Conservation (phyloP, 768 basidiomycete species). For the Lactarius akahatsu region DNA sequence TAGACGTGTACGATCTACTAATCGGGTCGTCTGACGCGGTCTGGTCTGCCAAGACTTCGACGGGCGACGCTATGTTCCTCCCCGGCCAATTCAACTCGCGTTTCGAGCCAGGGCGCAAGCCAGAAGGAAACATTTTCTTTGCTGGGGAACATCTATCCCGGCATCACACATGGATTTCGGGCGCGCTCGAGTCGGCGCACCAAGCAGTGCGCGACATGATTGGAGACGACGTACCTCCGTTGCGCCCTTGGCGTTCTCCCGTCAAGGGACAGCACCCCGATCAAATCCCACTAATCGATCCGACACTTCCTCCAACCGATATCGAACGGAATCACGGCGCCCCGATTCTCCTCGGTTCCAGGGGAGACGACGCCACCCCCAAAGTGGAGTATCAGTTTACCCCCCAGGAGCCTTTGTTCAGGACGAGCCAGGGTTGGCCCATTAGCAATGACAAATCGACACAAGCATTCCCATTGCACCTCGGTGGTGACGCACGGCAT, state of each 20-base stretch:
- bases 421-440: background rate
- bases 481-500: conserved; percentile 1
- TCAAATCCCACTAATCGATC: background rate
- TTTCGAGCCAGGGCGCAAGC: conserved; percentile 29
- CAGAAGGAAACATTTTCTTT: conserved; percentile 33
- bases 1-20: conserved; percentile 31
- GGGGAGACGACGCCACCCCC: conserved; percentile 1
- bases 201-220: background rate
- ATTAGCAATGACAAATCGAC: background rate
- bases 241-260: background rate
- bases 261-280: background rate
- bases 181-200: conserved; percentile 28
- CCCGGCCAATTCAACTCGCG: conserved; percentile 32
- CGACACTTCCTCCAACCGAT: background rate
- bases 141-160: conserved; percentile 34
- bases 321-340: background rate
- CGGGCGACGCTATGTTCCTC: conserved; percentile 36
- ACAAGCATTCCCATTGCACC: background rate
- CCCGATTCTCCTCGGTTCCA: background rate
- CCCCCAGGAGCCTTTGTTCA: background rate
- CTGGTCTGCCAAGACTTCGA: conserved; percentile 32
- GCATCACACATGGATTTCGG: conserved; percentile 36
- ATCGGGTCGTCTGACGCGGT: conserved; percentile 29
- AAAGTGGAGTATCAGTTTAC: background rate
- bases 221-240: background rate